Base-by-base conservation (phyloP, 176 grass and related monocot species). In the Carex scoparia region DNA sequence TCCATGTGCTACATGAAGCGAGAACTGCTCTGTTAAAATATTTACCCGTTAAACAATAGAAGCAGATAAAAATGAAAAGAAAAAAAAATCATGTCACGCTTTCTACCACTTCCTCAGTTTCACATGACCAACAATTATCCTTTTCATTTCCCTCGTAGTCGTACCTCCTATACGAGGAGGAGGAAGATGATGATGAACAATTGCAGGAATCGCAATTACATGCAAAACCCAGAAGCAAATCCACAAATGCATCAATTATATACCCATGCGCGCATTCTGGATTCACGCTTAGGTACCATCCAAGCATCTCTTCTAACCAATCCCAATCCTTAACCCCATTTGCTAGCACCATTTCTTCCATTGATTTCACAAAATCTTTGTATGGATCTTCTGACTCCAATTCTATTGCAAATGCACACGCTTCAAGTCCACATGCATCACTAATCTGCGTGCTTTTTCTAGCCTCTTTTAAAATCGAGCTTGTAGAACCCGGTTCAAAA, bases 371-470 rank as follows among this genome's bases (percentile, higher is more conserved):
- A 83, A 97, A 97, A 84, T 97, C 94, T 57, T 3, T 65, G 94
- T 97, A 97, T 63, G 91, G 94, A 76, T 97, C 89, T 18, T 86
- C 88, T 62, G 94, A 97, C 78, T 93, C 87, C 80, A 97, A 87
- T 75, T 90, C 88, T 19, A 93, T 59, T 23, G 94, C 91, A 79
- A 91, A 35, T 49, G 80, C 79, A 58, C 88, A 83, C 28, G 86
- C 86, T 35, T 81, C 85, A 53, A 58, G 44, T 54, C 37, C 63
- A 61, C 55, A 38, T 82, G 4, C 69, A 66, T 57, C 61, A 40
- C 6, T 13, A 1, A 1, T 61, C 27, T 3, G 65, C 4, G 1
- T 23, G 19, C 3, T 51, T 9, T 4, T 1, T 0, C 72, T 3
- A 28, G 77, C 81, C 58, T 88, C 81, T 53, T 91, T 86, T 0